These are phyloP conservation scores for Pascua sp. DNA, from an alignment of 1,284 basidiomycete genomes.

Conservation along the genomic window DNA sequence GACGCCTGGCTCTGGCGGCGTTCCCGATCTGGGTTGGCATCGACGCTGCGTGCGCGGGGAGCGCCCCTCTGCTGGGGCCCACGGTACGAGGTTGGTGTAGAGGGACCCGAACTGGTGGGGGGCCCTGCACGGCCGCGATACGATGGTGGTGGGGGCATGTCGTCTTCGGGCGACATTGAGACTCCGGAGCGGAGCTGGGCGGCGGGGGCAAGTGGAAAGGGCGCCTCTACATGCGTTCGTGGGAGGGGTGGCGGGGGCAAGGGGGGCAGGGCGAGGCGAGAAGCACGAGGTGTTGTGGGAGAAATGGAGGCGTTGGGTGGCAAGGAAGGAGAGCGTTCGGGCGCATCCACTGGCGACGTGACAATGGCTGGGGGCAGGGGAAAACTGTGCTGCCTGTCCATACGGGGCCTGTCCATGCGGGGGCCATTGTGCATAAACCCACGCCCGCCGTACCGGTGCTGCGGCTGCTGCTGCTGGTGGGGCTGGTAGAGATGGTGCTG, in stretches of 20 bases:
- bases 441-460: slow-evolving; percentile 23
- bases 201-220: too few species aligned
- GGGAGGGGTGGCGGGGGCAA: neutral
- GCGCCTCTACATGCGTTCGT: too few species aligned
- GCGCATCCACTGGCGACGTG: neutral
- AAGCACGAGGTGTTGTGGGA: slow-evolving; percentile 8
- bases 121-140: neutral
- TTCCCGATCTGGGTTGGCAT: slow-evolving; percentile 24
- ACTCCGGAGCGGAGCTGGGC: neutral
- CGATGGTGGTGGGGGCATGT: slow-evolving; percentile 1
- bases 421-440: slow-evolving; percentile 35
- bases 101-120: neutral
- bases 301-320: slow-evolving; percentile 8
- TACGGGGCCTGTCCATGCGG: slow-evolving; percentile 13
- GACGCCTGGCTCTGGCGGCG: slow-evolving; percentile 37
- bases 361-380: slow-evolving; percentile 1
- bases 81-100: neutral
- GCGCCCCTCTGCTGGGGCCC: neutral
- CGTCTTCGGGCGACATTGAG: slow-evolving; percentile 8
- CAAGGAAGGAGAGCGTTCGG: slow-evolving; percentile 9
- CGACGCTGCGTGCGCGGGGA: slow-evolving; percentile 1
- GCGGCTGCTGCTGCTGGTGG: neutral
- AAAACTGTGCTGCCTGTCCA: slow-evolving; percentile 3
- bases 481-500: too few species aligned
- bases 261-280: slow-evolving; percentile 2